These are phyloP conservation scores for Datisca glomerata DNA, from an alignment of 306 rosid species.

Conservation along the genomic window DNA sequence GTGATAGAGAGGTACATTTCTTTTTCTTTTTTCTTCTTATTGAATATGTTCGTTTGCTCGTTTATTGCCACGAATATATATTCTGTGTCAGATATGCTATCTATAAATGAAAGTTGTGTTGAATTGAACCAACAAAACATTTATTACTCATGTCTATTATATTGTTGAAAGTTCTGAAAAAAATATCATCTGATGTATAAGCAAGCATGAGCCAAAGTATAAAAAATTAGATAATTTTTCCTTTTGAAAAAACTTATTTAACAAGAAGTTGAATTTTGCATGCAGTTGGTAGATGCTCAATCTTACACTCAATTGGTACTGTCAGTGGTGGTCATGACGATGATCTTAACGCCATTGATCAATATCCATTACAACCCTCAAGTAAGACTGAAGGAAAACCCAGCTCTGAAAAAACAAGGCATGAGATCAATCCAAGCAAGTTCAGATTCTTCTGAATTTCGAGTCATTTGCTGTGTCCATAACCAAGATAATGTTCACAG, in stretches of 20 bases:
- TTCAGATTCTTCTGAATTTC: constrained; percentile 30
- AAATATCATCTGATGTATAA: too few relatives aligned
- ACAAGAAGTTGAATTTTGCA: too few relatives aligned
- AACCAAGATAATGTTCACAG: constrained; percentile 24
- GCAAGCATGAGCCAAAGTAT: too few relatives aligned
- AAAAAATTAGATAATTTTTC: too few relatives aligned
- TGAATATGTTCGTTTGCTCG: too few relatives aligned
- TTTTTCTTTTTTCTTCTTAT: not conserved
- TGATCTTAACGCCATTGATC: constrained; percentile 30
- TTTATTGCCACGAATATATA: too few relatives aligned
- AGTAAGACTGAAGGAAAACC: constrained; percentile 8
- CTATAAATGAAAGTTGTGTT: too few relatives aligned
- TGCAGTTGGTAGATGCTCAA: constrained; percentile 36
- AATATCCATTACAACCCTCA: constrained; percentile 51
- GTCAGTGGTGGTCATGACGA: constrained; percentile 25
- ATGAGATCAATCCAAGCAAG: constrained; percentile 48
- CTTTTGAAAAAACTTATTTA: too few relatives aligned
- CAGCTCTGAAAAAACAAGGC: not conserved
- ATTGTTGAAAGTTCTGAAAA: too few relatives aligned
- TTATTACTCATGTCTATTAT: too few relatives aligned
- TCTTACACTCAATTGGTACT: constrained; percentile 38
- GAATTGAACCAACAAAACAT: too few relatives aligned
- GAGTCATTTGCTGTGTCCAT: constrained; percentile 24
- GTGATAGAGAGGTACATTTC: not conserved
- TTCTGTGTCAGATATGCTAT: too few relatives aligned